Evolutionary conservation across 257 asterid species (phyloP).

Genomic region (Nicotiana sylvestris): DNA sequence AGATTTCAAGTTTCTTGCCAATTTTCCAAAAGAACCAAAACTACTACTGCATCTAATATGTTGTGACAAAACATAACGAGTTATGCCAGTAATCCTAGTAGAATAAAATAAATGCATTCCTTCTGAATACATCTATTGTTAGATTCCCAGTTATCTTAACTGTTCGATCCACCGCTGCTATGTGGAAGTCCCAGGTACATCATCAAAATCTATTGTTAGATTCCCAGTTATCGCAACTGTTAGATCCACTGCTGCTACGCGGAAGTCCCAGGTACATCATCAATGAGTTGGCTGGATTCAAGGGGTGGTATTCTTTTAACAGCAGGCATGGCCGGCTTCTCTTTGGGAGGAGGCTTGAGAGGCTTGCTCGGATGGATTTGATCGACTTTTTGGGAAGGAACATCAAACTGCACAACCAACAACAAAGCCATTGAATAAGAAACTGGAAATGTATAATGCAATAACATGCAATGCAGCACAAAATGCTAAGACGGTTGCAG

Average conservation of each 20-base stretch:
- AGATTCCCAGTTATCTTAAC: not conserved
- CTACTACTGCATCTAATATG: not conserved
- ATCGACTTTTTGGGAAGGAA: constrained; percentile 46
- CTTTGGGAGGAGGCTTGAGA: constrained; percentile 34
- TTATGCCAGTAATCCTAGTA: not conserved
- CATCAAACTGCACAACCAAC: constrained; percentile 53
- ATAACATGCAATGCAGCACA: not conserved
- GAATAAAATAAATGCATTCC: not conserved
- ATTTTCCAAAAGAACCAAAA: not conserved
- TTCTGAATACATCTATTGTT: too few species aligned
- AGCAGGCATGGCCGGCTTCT: constrained; percentile 30
- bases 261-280: constrained; percentile 50
- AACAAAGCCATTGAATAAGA: constrained; percentile 8
- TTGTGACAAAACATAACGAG: not conserved
- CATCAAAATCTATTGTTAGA: constrained; percentile 16
- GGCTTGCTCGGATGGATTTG: constrained; percentile 53
- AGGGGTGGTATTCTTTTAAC: constrained; percentile 25
- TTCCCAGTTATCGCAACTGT: not conserved
- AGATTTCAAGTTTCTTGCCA: not conserved
- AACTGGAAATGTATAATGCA: not conserved
- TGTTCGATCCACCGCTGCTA: constrained; percentile 12
- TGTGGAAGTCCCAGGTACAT: constrained; percentile 51
- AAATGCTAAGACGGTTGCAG: not conserved
- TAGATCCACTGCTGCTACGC: constrained; percentile 26
- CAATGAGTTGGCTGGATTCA: constrained; percentile 7